Evolutionary conservation across 352 stramenopile species (phyloP).

Genomic region (Globisporangium iwayamae): DNA sequence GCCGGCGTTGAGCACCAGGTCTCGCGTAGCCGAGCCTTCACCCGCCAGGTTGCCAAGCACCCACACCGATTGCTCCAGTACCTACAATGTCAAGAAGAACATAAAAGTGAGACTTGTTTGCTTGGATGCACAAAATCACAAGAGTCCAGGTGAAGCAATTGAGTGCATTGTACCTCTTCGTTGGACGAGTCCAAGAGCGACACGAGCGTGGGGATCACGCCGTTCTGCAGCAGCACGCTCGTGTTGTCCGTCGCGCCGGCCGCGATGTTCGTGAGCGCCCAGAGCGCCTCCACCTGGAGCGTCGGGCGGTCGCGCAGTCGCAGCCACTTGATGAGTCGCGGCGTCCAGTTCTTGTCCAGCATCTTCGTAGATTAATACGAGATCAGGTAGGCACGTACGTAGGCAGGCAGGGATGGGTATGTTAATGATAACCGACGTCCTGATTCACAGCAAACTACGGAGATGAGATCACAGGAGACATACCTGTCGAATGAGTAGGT

Average conservation of each 20-base stretch:
- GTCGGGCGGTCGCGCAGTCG: slow-evolving; percentile 71
- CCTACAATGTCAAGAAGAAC: slow-evolving; percentile 26
- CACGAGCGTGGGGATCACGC: slow-evolving; percentile 89
- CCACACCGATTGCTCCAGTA: slow-evolving; percentile 92
- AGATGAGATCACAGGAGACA: neutral
- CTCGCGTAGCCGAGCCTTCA: slow-evolving; percentile 84
- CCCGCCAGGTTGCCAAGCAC: slow-evolving; percentile 91
- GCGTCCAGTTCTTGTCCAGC: slow-evolving; percentile 88
- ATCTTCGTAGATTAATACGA: slow-evolving; percentile 37
- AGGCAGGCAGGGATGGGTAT: neutral
- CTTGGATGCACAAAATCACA: slow-evolving; percentile 5
- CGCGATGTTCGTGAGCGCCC: slow-evolving; percentile 95
- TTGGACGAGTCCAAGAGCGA: slow-evolving; percentile 88
- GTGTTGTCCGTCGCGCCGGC: slow-evolving; percentile 90
- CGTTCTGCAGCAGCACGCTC: slow-evolving; percentile 89
- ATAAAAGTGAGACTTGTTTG: neutral
- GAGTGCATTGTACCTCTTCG: slow-evolving; percentile 70
- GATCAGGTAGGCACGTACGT: neutral
- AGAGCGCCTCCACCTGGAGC: slow-evolving; percentile 92
- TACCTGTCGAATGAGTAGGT: slow-evolving; percentile 85
- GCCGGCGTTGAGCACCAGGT: slow-evolving; percentile 85
- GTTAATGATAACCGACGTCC: slow-evolving; percentile 8
- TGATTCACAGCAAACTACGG: neutral
- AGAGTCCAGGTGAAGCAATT: neutral
- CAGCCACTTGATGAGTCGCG: slow-evolving; percentile 83